A percentile compares a stretch with the other conserved stretches of the same genome.
These are phyloP conservation scores for Aspergillus puulaauensis DNA, from an alignment of 2,329 filamentous ascomycete species.

Conservation along the genomic window DNA sequence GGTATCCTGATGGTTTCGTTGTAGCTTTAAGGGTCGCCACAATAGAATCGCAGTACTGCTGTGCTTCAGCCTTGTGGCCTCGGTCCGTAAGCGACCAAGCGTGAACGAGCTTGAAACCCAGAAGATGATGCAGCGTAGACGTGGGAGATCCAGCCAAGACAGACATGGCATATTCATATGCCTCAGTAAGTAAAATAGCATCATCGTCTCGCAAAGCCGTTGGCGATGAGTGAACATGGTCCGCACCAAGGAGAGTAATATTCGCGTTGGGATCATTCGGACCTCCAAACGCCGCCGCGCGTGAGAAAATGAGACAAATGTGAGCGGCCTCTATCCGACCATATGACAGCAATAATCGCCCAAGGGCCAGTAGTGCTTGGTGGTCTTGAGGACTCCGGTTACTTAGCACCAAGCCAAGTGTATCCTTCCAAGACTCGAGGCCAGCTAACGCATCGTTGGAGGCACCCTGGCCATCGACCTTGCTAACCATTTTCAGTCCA, in stretches of 20 bases:
- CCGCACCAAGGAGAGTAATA: conserved; percentile 81
- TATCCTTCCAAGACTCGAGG: conserved; percentile 92
- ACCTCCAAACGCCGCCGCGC: conserved; percentile 72
- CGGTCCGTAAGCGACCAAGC: conserved; percentile 80
- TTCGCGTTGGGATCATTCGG: conserved; percentile 75
- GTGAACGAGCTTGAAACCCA: conserved; percentile 88
- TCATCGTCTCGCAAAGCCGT: conserved; percentile 79
- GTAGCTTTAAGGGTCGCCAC: conserved; percentile 72
- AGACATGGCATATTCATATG: conserved; percentile 87
- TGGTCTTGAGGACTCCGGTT: conserved; percentile 82
- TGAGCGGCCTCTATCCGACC: conserved; percentile 88
- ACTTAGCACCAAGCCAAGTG: conserved; percentile 77
- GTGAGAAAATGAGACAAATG: conserved; percentile 87
- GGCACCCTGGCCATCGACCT: conserved; percentile 58
- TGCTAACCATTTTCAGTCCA: conserved; percentile 86
- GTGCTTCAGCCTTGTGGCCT: conserved; percentile 76
- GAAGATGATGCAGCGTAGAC: conserved; percentile 72
- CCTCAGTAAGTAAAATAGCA: conserved; percentile 87
- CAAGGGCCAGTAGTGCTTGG: conserved; percentile 74
- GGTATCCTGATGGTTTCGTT: conserved; percentile 82
- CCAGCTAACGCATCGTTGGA: conserved; percentile 76
- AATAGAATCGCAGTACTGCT: conserved; percentile 89
- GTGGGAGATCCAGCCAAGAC: conserved; percentile 61
- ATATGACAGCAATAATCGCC: conserved; percentile 79
- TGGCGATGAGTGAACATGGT: conserved; percentile 70